These are phyloP conservation scores for Barnettozyma wickerhamii DNA, from an alignment of 805 yeast genomes.

Conservation along the genomic window DNA sequence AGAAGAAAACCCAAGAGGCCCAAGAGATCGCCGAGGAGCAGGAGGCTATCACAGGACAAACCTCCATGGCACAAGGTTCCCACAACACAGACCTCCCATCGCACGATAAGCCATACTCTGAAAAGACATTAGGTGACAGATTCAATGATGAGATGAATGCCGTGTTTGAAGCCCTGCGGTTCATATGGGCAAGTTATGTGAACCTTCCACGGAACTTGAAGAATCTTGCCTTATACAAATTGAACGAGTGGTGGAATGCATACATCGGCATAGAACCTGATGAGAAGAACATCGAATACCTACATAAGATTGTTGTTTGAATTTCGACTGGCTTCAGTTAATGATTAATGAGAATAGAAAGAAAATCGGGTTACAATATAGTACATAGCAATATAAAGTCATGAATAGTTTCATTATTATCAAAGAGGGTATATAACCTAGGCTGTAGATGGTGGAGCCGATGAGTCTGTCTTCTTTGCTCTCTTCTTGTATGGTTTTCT, in stretches of 20 bases:
- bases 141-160: slow-evolving; percentile 47
- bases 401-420: neutral
- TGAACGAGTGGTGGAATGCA: slow-evolving; percentile 62
- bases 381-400: neutral
- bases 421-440: neutral
- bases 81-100: neutral
- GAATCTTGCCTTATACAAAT: slow-evolving; percentile 42
- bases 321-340: no score
- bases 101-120: neutral
- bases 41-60: neutral
- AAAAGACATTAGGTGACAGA: slow-evolving; percentile 32
- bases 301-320: slow-evolving; percentile 17
- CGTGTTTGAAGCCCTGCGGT: slow-evolving; percentile 56
- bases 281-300: slow-evolving; percentile 17
- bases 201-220: slow-evolving; percentile 64
- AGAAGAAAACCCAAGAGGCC: slow-evolving; percentile 5
- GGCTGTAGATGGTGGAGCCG: slow-evolving; percentile 11
- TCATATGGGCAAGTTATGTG: slow-evolving; percentile 61
- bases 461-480: slow-evolving; percentile 24
- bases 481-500: slow-evolving; percentile 30
- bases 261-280: slow-evolving; percentile 57
- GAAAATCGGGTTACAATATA: neutral
- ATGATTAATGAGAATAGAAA: no score
- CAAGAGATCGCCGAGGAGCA: neutral
- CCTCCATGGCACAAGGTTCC: neutral